These are phyloP conservation scores for Capsicum rhomboideum DNA, from an alignment of 257 asterid species.

Conservation along the genomic window DNA sequence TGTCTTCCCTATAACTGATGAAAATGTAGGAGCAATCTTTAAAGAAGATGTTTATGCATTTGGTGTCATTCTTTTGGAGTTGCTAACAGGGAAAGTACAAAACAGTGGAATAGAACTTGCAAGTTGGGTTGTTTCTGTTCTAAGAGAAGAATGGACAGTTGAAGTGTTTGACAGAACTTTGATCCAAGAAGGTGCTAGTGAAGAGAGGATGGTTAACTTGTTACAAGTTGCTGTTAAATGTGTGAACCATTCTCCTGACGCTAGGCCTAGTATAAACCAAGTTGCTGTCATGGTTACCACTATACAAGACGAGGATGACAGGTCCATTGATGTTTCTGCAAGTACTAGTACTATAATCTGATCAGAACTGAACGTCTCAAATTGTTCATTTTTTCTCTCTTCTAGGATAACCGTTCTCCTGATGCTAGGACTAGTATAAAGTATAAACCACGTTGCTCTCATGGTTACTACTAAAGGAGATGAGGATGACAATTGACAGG, in stretches of 20 bases:
- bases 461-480: slow-evolving; percentile 37
- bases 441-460: slow-evolving; percentile 38
- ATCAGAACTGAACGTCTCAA: background rate
- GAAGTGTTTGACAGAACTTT: slow-evolving; percentile 62
- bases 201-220: slow-evolving; percentile 62
- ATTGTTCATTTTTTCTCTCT: background rate
- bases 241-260: slow-evolving; percentile 22
- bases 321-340: slow-evolving; percentile 48
- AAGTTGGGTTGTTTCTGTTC: slow-evolving; percentile 62
- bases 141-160: slow-evolving; percentile 74
- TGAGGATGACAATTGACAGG: slow-evolving; percentile 60
- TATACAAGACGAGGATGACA: slow-evolving; percentile 58
- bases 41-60: slow-evolving; percentile 43
- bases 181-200: slow-evolving; percentile 54
- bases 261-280: slow-evolving; percentile 47
- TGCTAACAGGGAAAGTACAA: slow-evolving; percentile 56
- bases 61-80: slow-evolving; percentile 64
- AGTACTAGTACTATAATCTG: slow-evolving; percentile 1
- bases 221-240: slow-evolving; percentile 59
- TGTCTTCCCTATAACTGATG: slow-evolving; percentile 18
- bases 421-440: slow-evolving; percentile 46
- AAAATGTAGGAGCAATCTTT: slow-evolving; percentile 19
- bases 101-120: slow-evolving; percentile 45
- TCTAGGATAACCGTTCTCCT: slow-evolving; percentile 16
- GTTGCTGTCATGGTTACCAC: slow-evolving; percentile 36